Conservation (phyloP, 148 eudicot species). For the Agrostemma githago region DNA sequence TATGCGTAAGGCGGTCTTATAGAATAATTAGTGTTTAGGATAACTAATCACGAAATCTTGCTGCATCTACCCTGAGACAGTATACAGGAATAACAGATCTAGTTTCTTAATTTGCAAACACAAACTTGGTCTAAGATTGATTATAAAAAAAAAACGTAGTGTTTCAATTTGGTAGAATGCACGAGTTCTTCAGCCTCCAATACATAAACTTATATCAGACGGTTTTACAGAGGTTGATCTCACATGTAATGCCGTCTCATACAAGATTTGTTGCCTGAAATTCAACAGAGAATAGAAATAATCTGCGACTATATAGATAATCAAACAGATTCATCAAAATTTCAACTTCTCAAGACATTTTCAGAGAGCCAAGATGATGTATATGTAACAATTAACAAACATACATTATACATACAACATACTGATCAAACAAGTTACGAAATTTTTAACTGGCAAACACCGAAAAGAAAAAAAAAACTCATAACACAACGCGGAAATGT, state of each 20-base stretch:
- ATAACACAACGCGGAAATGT: too few relatives aligned
- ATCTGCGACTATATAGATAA: not conserved
- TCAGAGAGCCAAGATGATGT: not conserved
- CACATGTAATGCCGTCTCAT: not conserved
- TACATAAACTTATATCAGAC: not conserved
- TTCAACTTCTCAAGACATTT: not conserved
- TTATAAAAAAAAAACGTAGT: too few relatives aligned
- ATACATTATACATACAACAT: not conserved
- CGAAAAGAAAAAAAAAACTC: not conserved
- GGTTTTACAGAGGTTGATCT: not conserved
- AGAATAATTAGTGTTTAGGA: too few relatives aligned
- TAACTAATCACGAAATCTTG: not conserved
- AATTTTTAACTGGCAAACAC: not conserved
- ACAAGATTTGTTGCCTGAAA: not conserved
- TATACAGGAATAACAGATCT: not conserved
- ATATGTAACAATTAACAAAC: too few relatives aligned
- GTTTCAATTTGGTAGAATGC: not conserved
- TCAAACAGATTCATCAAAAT: not conserved
- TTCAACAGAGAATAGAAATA: not conserved
- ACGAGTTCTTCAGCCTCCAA: not conserved
- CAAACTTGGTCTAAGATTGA: too few relatives aligned
- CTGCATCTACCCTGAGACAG: not conserved
- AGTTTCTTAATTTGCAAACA: not conserved
- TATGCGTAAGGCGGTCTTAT: too few relatives aligned
- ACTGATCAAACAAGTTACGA: not conserved